phyloP scores from a whole-genome alignment of 2,329 filamentous ascomycete genomes.

The Pseudocercospora eumusae region DNA sequence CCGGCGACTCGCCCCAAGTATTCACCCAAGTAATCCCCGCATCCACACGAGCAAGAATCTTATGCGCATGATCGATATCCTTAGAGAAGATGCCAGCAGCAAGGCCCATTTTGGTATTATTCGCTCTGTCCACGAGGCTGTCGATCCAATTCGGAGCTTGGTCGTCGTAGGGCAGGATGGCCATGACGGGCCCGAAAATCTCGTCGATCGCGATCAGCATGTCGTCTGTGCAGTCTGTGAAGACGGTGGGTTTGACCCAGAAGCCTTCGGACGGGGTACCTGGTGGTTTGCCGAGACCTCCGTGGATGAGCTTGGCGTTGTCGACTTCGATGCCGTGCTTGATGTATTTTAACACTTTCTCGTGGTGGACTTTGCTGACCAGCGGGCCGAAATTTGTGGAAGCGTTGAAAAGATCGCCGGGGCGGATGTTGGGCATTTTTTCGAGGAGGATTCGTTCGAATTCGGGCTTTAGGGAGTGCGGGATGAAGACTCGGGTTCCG shows the following conservation, averaged over 20 bases:
- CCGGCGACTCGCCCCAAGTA: slow-evolving; percentile 88
- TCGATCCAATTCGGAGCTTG: slow-evolving; percentile 53
- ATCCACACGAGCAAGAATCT: slow-evolving; percentile 68
- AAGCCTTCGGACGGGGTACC: slow-evolving; percentile 61
- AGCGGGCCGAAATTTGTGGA: slow-evolving; percentile 82
- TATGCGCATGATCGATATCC: slow-evolving; percentile 72
- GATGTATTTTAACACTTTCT: slow-evolving; percentile 79
- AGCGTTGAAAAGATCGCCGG: slow-evolving; percentile 70
- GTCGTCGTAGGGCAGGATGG: slow-evolving; percentile 69
- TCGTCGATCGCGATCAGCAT: slow-evolving; percentile 82
- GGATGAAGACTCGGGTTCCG: slow-evolving; percentile 84
- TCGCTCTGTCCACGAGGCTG: slow-evolving; percentile 71
- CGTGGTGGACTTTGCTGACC: slow-evolving; percentile 70
- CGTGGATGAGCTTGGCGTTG: slow-evolving; percentile 71
- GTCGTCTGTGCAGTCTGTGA: slow-evolving; percentile 78
- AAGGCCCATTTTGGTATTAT: slow-evolving; percentile 74
- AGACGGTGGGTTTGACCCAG: slow-evolving; percentile 82
- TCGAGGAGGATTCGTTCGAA: slow-evolving; percentile 71
- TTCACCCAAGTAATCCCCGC: slow-evolving; percentile 92
- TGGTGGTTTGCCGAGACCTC: slow-evolving; percentile 63
- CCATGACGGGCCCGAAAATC: slow-evolving; percentile 88
- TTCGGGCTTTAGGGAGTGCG: slow-evolving; percentile 60
- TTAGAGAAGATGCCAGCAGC: slow-evolving; percentile 82
- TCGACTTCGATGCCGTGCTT: slow-evolving; percentile 71
- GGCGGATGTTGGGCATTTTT: slow-evolving; percentile 69